Base-by-base conservation (phyloP, 352 stramenopile genomes). In the Pythium scleroteichum region DNA sequence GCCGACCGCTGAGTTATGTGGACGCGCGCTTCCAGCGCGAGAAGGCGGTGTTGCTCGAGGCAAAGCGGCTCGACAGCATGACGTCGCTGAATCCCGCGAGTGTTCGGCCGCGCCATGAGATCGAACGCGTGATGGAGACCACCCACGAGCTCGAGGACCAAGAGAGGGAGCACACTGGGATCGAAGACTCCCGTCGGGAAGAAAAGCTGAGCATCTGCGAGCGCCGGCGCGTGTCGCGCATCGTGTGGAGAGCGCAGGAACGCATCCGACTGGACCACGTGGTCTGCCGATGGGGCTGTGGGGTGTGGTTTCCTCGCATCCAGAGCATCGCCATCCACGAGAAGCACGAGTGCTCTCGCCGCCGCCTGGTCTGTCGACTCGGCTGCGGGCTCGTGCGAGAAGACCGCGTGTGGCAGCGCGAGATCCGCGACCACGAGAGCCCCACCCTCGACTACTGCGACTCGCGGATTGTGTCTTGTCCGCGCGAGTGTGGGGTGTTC, bases 401-500 rank as follows among this genome's bases (percentile, higher is more conserved):
- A 51, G 68, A 76, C 17, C 60, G 66, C 16, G 35, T 71, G 19
- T 93, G 84, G 84, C 62, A 75, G 19, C 53, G 57, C 16, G 53
- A 66, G 13, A 85, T 90, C 26, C 74, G 75, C 24, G 72, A 75
- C 9, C 84, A 93, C 60, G 84, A 93, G 57, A 68, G 60, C 9
- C 62, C 78, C 23, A 49, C 71, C 10, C 47, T 62, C 9, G 69
- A 68, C n/a, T 45, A 77, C 20, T 89, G 80, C 53, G 57, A 61
- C 65, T 71, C 66, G 19, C 75, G 79, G 5, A 87, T 93, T 24
- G 62, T 83, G 10, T 62, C 61, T 7, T 93, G 84, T 39, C 76
- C 79, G 2, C 75, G 79, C 39, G 71, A 86, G n/a, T 93, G 84
- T 48, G 79, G 84, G 1, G 72, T 89, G 16, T 93, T 81, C 75